Evolutionary conservation across 495 filamentous ascomycete species (phyloP).

Genomic region (Penicillium arizonense): DNA sequence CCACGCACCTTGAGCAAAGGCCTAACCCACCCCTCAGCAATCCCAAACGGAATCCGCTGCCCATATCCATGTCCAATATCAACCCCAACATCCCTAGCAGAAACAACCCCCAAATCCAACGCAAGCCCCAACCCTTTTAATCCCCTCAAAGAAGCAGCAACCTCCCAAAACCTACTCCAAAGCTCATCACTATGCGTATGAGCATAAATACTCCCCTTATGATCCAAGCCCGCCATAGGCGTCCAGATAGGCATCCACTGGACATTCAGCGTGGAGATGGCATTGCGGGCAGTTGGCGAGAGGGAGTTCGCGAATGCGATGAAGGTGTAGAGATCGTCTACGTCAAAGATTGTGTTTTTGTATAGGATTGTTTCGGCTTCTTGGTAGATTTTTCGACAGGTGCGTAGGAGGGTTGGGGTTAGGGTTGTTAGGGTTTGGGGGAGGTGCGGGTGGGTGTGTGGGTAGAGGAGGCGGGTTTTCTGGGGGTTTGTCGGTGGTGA

Average conservation of each 20-base stretch:
- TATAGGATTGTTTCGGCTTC: slow-evolving; percentile 38
- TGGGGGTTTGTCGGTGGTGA: slow-evolving; percentile 27
- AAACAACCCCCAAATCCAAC: slow-evolving; percentile 30
- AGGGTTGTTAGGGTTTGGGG: slow-evolving; percentile 24
- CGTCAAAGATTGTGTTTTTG: slow-evolving; percentile 29
- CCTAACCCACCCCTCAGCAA: slow-evolving; percentile 31
- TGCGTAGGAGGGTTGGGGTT: slow-evolving; percentile 31
- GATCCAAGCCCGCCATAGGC: slow-evolving; percentile 32
- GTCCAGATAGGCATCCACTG: slow-evolving; percentile 43
- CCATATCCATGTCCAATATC: slow-evolving; percentile 16
- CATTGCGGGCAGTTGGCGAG: slow-evolving; percentile 7
- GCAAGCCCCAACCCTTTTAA: slow-evolving; percentile 26
- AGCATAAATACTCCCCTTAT: slow-evolving; percentile 36
- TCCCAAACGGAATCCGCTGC: slow-evolving; percentile 24
- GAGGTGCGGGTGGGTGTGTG: slow-evolving; percentile 35
- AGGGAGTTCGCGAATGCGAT: slow-evolving; percentile 33
- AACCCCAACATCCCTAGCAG: too few relatives aligned
- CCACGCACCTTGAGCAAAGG: slow-evolving; percentile 35
- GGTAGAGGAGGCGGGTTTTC: slow-evolving; percentile 34
- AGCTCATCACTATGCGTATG: slow-evolving; percentile 42
- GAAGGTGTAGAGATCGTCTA: slow-evolving; percentile 44
- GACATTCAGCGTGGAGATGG: slow-evolving; percentile 27
- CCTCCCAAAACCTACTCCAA: slow-evolving; percentile 36
- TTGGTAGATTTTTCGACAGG: slow-evolving; percentile 42
- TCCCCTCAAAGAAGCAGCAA: slow-evolving; percentile 18